These are phyloP conservation scores for Leishmania martiniquensis DNA, from an alignment of 208 protist genomes.

Conservation along the genomic window DNA sequence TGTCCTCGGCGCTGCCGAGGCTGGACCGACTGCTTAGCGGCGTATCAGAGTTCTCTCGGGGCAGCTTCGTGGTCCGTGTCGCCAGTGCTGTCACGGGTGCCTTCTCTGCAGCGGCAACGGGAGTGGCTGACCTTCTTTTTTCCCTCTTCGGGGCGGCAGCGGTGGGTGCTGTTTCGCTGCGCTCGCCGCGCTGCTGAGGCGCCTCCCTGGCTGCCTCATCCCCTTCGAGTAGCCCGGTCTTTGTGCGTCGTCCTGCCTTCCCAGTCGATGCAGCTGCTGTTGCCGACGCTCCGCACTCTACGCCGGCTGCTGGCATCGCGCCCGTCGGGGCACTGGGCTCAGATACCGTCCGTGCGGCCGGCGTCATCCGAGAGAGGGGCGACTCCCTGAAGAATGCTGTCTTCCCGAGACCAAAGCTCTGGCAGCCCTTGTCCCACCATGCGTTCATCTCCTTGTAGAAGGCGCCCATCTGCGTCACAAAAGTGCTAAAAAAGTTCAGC, in stretches of 20 bases:
- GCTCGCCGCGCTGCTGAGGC: not conserved
- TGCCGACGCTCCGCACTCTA: constrained; percentile 10
- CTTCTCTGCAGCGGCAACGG: not conserved
- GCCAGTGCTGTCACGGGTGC: not conserved
- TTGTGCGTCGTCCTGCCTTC: not conserved
- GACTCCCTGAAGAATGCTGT: constrained; percentile 33
- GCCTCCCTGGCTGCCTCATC: not conserved
- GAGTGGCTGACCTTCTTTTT: constrained; percentile 28
- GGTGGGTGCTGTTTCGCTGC: not conserved
- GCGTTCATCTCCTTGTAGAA: constrained; percentile 47
- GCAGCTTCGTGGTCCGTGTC: not conserved
- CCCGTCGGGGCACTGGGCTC: not conserved
- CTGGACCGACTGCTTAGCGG: constrained; percentile 11
- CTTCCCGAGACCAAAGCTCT: constrained; percentile 39
- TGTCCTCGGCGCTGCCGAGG: constrained; percentile 18
- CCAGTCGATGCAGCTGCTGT: constrained; percentile 5
- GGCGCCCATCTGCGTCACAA: constrained; percentile 50
- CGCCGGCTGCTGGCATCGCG: not conserved
- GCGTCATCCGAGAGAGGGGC: constrained; percentile 2
- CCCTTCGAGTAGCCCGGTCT: constrained; percentile 2
- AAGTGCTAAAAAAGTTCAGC: constrained; percentile 70
- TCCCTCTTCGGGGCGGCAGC: constrained; percentile 10
- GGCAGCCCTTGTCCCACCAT: constrained; percentile 20
- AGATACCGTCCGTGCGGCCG: not conserved
- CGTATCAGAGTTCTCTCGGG: not conserved